Conservation (phyloP, 2,329 filamentous ascomycete species). For the Paraphaeosphaeria minitans region DNA sequence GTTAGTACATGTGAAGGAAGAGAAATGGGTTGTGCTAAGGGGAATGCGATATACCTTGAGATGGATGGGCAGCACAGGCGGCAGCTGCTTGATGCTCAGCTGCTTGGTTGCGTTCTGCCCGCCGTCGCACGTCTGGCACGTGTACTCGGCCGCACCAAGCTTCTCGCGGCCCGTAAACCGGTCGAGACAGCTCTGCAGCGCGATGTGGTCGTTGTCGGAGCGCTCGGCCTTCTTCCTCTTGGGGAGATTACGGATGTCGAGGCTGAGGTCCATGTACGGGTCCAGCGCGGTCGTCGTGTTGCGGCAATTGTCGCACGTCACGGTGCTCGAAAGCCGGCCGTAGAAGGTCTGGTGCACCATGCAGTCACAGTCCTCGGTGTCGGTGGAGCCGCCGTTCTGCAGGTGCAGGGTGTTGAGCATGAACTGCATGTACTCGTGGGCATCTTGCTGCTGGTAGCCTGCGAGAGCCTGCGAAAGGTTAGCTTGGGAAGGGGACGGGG, state of each 20-base stretch:
- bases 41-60: constrained; percentile 69
- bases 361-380: constrained; percentile 69
- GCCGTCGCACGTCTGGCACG: constrained; percentile 78
- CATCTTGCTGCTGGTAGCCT: constrained; percentile 94
- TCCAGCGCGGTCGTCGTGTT: constrained; percentile 83
- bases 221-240: constrained; percentile 66
- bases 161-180: constrained; percentile 87
- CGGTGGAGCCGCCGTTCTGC: constrained; percentile 67
- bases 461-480: constrained; percentile 55
- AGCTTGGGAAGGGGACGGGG: constrained; percentile 1
- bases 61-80: constrained; percentile 89
- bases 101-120: constrained; percentile 81
- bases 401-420: constrained; percentile 87
- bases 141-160: constrained; percentile 75
- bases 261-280: constrained; percentile 86
- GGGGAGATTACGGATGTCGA: constrained; percentile 78
- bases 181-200: constrained; percentile 70
- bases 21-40: neutral
- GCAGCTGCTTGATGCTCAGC: constrained; percentile 80
- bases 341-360: constrained; percentile 95
- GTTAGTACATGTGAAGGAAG: neutral
- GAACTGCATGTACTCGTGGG: constrained; percentile 96
- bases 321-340: constrained; percentile 86
- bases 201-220: constrained; percentile 43
- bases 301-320: constrained; percentile 86